Evolutionary conservation across 1,139 yeast species (phyloP).

Genomic region (Taphrina flavorubra): DNA sequence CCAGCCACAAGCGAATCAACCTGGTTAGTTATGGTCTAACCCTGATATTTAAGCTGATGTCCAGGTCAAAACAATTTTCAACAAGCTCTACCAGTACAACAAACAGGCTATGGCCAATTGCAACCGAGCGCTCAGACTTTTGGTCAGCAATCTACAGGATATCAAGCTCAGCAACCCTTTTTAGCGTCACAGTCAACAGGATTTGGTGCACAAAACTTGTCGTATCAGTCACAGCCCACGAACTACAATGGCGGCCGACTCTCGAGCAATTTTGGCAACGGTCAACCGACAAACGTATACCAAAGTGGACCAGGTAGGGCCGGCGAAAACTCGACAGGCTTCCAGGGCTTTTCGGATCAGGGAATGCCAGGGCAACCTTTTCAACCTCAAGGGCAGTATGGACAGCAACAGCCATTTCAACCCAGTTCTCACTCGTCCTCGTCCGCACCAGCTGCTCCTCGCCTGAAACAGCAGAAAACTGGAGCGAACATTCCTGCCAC

Average conservation of each 20-base stretch:
- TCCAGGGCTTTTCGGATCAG: conserved; percentile 2
- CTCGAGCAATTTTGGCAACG: neutral
- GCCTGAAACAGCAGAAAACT: conserved; percentile 48
- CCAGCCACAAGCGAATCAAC: conserved; percentile 50
- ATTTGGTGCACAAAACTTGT: conserved; percentile 42
- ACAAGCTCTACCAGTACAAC: conserved; percentile 45
- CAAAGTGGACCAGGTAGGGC: neutral
- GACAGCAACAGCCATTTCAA: conserved; percentile 44
- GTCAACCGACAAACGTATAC: neutral
- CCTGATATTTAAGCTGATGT: conserved; percentile 43
- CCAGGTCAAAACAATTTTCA: conserved; percentile 4
- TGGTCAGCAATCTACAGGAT: conserved; percentile 34
- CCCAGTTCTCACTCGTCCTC: conserved; percentile 46
- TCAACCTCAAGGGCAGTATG: conserved; percentile 18
- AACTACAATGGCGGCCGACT: neutral
- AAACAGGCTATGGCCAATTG: conserved; percentile 47
- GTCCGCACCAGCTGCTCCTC: conserved; percentile 46
- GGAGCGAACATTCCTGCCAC: conserved; percentile 58
- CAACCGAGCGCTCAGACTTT: conserved; percentile 36
- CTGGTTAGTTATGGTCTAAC: conserved; percentile 49
- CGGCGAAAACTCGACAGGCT: neutral
- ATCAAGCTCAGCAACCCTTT: conserved; percentile 27
- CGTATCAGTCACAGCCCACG: conserved; percentile 18
- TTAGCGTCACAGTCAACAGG: conserved; percentile 33
- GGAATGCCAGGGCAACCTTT: neutral